Conservation (phyloP, 495 filamentous ascomycete species). For the Penicillium flavigenum region DNA sequence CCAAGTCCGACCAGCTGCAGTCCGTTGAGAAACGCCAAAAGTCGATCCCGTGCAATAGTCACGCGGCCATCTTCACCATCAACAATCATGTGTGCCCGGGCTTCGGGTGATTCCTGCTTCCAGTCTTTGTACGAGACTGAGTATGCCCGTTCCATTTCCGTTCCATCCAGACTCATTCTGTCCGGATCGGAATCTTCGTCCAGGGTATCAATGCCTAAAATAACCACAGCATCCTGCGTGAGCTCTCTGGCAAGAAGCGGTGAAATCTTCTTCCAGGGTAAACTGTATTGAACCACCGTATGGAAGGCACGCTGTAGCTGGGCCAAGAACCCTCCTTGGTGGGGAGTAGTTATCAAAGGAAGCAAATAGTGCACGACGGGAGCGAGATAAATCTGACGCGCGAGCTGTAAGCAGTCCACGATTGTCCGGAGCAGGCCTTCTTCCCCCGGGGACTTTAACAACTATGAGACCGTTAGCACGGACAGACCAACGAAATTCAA, state of each 20-base stretch:
- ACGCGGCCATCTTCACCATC: conserved; percentile 37
- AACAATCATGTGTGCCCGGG: conserved; percentile 36
- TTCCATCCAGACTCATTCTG: conserved; percentile 29
- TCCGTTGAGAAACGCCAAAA: conserved; percentile 58
- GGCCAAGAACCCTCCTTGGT: conserved; percentile 39
- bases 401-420: conserved; percentile 44
- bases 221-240: conserved; percentile 48
- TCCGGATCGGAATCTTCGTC: conserved; percentile 20
- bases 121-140: conserved; percentile 44
- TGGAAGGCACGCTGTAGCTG: conserved; percentile 62
- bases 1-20: conserved; percentile 72
- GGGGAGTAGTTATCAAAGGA: conserved; percentile 28
- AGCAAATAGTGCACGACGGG: conserved; percentile 45
- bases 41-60: conserved; percentile 48
- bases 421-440: conserved; percentile 39
- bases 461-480: conserved; percentile 26
- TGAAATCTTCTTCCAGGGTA: conserved; percentile 52
- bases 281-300: conserved; percentile 63
- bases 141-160: conserved; percentile 40
- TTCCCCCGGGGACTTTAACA: conserved; percentile 25
- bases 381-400: conserved; percentile 46
- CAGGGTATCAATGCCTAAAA: conserved; percentile 55
- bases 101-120: conserved; percentile 31
- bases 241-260: conserved; percentile 54
- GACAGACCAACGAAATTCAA: background rate